Percentiles rank a stretch among this genome's conserved stretches.
Conservation (phyloP, 1,284 basidiomycete genomes). For the Marasmius tenuissimus region DNA sequence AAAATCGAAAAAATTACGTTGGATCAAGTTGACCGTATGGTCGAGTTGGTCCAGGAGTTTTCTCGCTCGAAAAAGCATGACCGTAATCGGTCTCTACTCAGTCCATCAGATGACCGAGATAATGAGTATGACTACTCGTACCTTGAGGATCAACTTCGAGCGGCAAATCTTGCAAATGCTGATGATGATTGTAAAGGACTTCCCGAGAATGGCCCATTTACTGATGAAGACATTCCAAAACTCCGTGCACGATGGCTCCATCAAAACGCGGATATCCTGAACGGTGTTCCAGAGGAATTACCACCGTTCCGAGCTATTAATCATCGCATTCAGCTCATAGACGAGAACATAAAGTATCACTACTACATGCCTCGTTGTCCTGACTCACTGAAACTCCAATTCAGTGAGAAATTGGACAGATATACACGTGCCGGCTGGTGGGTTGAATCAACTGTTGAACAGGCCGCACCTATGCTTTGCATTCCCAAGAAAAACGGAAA, state of each 20-base stretch:
- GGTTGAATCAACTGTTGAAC: not conserved
- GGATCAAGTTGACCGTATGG: not conserved
- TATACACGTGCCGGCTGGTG: constrained; percentile 23
- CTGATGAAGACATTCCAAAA: constrained; percentile 14
- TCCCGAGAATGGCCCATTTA: constrained; percentile 1
- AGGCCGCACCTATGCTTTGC: constrained; percentile 26
- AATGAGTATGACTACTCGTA: not conserved
- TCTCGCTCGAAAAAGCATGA: not conserved
- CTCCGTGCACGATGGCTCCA: constrained; percentile 20
- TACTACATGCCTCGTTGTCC: constrained; percentile 26
- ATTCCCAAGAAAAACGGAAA: constrained; percentile 24
- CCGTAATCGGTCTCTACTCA: not conserved
- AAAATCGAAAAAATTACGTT: not conserved
- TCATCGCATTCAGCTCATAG: constrained; percentile 30
- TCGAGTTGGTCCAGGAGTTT: constrained; percentile 5
- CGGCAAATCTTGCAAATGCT: not conserved
- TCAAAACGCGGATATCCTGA: constrained; percentile 20
- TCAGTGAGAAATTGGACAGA: constrained; percentile 19
- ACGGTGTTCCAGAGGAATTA: constrained; percentile 18
- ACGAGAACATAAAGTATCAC: constrained; percentile 21
- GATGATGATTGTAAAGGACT: not conserved
- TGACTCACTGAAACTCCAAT: not conserved
- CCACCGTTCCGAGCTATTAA: constrained; percentile 28
- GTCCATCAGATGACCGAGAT: not conserved
- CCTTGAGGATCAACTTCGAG: not conserved